Percentiles rank a stretch among this genome's conserved stretches.
Conservation (phyloP, 139 green algal species). For the Bryopsis sp. region DNA sequence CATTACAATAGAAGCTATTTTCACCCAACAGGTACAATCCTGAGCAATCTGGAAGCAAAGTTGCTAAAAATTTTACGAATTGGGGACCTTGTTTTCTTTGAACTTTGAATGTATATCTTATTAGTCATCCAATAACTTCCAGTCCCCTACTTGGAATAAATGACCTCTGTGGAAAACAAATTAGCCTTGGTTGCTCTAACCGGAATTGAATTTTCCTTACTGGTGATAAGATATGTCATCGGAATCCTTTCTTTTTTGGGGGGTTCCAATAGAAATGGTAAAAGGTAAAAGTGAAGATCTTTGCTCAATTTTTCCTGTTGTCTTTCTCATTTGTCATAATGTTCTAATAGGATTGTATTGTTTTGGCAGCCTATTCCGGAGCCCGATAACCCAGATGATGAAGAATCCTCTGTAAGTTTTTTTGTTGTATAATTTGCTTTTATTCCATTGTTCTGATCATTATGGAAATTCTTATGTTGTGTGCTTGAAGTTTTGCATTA, state of each 20-base stretch:
- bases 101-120: background rate
- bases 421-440: background rate
- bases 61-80: background rate
- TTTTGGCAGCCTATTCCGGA: background rate
- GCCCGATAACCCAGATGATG: slow-evolving; percentile 15
- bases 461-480: background rate
- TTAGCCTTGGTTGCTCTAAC: too few relatives aligned
- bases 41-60: background rate
- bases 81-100: background rate
- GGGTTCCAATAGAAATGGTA: background rate
- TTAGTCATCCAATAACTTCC: slow-evolving; percentile 1
- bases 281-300: background rate
- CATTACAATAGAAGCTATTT: slow-evolving; percentile 10
- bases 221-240: background rate
- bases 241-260: background rate
- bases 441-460: background rate
- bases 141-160: too few relatives aligned
- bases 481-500: background rate
- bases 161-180: too few relatives aligned
- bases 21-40: slow-evolving; percentile 1
- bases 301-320: background rate
- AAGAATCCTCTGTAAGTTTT: slow-evolving; percentile 9
- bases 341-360: background rate
- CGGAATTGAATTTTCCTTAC: too few relatives aligned
- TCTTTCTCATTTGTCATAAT: background rate